Evolutionary conservation across 1,284 basidiomycete genomes (phyloP), one percentile per base, ranked within the genome.

Genomic region (Malassezia brasiliensis): DNA sequence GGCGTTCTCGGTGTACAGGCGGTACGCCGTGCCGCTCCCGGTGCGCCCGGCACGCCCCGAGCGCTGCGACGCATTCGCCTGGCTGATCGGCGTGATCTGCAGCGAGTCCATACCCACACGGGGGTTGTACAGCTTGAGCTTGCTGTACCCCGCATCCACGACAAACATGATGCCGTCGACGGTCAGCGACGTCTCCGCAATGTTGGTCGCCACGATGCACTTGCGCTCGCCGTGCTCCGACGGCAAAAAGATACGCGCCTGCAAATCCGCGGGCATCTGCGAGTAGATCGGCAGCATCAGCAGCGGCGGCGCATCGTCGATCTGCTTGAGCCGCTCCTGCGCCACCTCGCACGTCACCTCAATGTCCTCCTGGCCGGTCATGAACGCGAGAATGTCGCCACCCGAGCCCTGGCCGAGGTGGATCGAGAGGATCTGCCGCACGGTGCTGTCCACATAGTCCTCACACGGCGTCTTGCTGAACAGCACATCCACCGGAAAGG

Each of bases 341-440:
- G 62, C 63, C 30, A 72, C 67, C 14, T 64, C 61, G 28, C 67
- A 71, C 11, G 65, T 68, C 12, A 68, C 67, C 75, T 96, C 90
- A 61, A 99, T 99, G 74, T 99, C 94, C 77, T 99, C 94, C 77
- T 98, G 94, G 52, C 94, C 94, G 25, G 94, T 99, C 93, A 98
- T 98, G 76, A 99, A 99, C 14, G 98, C 89, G 35, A 99, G 80
- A 53, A 98, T 88, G 77, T 98, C 94, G 5, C 94, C 94, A 0
- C 83, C 83, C 11, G 22, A 10, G n/a, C 90, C 89, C 17, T 87
- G 81, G 0, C 90, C 90, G 22, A 98, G 79, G 72, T 98, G 94
- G 49, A 99, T 96, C 68, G 93, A 88, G 8, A 98, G 80, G 7
- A 96, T 87, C 77, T 98, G 91, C 78, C 96, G 98, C 62, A 99